Base-by-base conservation (phyloP, 805 yeast species). In the Ogataea siamensis region DNA sequence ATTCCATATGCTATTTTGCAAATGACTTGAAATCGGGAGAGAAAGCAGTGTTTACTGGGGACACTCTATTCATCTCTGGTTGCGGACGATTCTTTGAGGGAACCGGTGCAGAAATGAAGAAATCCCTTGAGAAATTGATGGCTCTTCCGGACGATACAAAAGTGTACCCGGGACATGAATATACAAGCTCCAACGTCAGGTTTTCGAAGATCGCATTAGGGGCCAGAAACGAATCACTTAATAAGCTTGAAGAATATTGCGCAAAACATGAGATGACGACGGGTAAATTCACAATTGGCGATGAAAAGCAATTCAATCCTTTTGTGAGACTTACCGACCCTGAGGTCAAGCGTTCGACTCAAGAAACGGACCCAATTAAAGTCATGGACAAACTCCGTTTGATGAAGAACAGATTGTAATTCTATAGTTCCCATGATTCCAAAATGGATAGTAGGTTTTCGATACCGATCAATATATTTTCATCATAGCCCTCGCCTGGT, bases 61-160 rank as follows among this genome's bases (percentile, higher is more conserved):
- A 93, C 62, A 93, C 99, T 0, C 68, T 93, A 28, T 93, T 93
- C 64, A 84, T 76, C 30, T 86, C 91, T 28, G 99, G 99, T 2
- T 89, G 97, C 59, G 99, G 99, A 8, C 71, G 98, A 37, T 93
- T 93, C 63, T 93, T 93, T 57, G 99, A 93, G 64, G 99, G 99
- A 2, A 68, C 73, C 9, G 88, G 89, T 0, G 63, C 62, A 26
- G 83, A 93, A 56, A 93, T 93, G 99, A 74, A 82, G 49, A 46
- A 50, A 1, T 74, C 95, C 0, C 69, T 93, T 52, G 79, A 77
- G 50, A 59, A 66, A 13, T 67, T 93, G 42, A 83, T 72, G 3
- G 51, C 54, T 18, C 68, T 91, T 36, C 89, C 95, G 0, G 62
- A 65, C 14, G 82, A 78, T 7, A 87, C 97, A 0, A 59, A 62